Evolutionary conservation across 345 rosid species (phyloP).

Genomic region (Geranium brycei): DNA sequence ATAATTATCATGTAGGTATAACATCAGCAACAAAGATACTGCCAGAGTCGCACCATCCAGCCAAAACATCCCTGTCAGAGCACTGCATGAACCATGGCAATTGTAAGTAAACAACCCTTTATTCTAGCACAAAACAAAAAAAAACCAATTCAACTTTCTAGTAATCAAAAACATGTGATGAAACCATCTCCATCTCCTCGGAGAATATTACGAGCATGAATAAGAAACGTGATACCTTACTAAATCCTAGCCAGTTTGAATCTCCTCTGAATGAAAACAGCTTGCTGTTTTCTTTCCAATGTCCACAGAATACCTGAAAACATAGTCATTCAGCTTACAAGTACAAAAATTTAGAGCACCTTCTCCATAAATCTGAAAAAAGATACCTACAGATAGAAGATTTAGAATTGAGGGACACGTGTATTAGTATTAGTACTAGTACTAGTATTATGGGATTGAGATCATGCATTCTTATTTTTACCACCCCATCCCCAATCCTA

Average conservation of each 20-base stretch:
- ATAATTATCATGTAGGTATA: slow-evolving; percentile 11
- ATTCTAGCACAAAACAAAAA: not conserved
- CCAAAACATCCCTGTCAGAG: slow-evolving; percentile 35
- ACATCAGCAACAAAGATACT: slow-evolving; percentile 50
- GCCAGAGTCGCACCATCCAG: slow-evolving; percentile 68
- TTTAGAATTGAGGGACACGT: too few species aligned
- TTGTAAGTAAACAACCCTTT: not conserved
- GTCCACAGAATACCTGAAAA: slow-evolving; percentile 48
- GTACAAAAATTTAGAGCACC: not conserved
- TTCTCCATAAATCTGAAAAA: not conserved
- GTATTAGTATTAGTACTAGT: too few species aligned
- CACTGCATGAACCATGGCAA: slow-evolving; percentile 25
- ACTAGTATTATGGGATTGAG: too few species aligned
- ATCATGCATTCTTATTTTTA: too few species aligned
- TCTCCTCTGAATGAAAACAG: slow-evolving; percentile 56
- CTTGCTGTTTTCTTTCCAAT: slow-evolving; percentile 30
- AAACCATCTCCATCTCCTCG: not conserved
- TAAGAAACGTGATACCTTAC: slow-evolving; percentile 30
- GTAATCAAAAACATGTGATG: not conserved
- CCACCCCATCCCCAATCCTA: too few species aligned
- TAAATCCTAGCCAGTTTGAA: slow-evolving; percentile 64
- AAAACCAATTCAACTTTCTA: slow-evolving; percentile 2
- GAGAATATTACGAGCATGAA: not conserved
- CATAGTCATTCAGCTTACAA: not conserved
- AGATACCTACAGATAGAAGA: not conserved